Evolutionary conservation across 1,284 basidiomycete genomes (phyloP), one percentile per base, ranked within the genome.

Genomic region (Testicularia cyperi): DNA sequence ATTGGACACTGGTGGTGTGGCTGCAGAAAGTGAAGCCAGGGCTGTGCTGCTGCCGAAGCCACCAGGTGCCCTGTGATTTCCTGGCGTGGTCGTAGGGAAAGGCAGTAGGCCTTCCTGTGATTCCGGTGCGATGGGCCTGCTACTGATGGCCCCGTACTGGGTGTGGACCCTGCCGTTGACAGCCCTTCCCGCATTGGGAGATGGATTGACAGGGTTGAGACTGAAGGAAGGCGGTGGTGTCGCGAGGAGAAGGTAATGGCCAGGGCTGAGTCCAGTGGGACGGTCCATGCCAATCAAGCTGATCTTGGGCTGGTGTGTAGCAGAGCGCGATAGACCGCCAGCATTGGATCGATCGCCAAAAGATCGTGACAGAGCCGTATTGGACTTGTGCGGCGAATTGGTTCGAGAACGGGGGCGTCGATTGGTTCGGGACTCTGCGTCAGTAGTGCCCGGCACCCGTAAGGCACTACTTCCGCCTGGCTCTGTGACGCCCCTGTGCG

Each of bases 201-300:
- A 29, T 2, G 32, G 8, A 26, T 8, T 23, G 2, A 48, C 34
- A 12, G 56, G 41, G 15, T 41, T 37, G 12, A 54, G 28, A 9
- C 33, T 49, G 25, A 54, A 45, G 3, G 26, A 36, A 12, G 60
- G 54, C 23, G 58, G 52, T 5, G 60, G 44, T 8, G 41, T 54
- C 0, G 60, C 53, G 14, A 63, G 34, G 9, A 63, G 36, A 19
- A 63, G 23, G 15, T 63, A 63, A 19, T 63, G 60, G 2, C 60
- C 60, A n/a, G 54, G 24, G 16, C 48, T 53, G 9, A 63, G 25
- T 2, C 58, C 58, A 0, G 58, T 62, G 0, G 58, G 58, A 3
- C 58, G 33, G 14, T 56, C 57, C 30, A 61, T 55, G 16, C 35
- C 26, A 19, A 61, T 52, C 23, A 61, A n/a, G 32, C 58, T 44